Evolutionary conservation across 2,329 filamentous ascomycete species (phyloP).

Genomic region (Elsinoe australis): DNA sequence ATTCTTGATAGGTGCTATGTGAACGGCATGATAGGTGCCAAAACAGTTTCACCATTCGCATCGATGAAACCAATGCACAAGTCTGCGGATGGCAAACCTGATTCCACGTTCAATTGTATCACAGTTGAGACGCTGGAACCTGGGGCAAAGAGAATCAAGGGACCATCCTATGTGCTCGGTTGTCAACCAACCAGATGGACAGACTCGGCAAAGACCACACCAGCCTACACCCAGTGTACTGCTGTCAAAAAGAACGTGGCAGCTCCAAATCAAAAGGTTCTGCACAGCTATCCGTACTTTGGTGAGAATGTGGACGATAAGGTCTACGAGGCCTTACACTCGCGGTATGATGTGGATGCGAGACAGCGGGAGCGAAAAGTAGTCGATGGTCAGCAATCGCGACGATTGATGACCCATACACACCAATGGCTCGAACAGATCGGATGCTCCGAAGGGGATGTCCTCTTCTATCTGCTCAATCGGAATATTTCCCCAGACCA

Average conservation of each 20-base stretch:
- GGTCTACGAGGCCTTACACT: conserved; percentile 26
- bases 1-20: neutral
- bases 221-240: conserved; percentile 37
- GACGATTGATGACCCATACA: conserved; percentile 31
- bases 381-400: conserved; percentile 31
- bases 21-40: conserved; percentile 6
- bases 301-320: conserved; percentile 30
- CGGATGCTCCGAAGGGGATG: conserved; percentile 31
- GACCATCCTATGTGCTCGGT: neutral
- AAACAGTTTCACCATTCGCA: neutral
- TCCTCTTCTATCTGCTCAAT: conserved; percentile 37
- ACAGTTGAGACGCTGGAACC: conserved; percentile 4
- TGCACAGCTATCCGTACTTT: conserved; percentile 38
- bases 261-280: conserved; percentile 33
- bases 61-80: neutral
- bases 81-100: neutral
- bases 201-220: conserved; percentile 23
- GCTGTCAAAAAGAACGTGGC: conserved; percentile 37
- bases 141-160: neutral
- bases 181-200: conserved; percentile 10
- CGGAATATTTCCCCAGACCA: conserved; percentile 11
- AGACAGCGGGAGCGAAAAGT: conserved; percentile 28
- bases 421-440: conserved; percentile 32
- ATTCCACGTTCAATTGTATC: conserved; percentile 2
- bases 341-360: conserved; percentile 27